A percentile compares a stretch with the other conserved stretches of the same genome.
Evolutionary conservation across 192 early-diverging fungal genomes (phyloP).

Genomic region (Rhizophagus prolifer): DNA sequence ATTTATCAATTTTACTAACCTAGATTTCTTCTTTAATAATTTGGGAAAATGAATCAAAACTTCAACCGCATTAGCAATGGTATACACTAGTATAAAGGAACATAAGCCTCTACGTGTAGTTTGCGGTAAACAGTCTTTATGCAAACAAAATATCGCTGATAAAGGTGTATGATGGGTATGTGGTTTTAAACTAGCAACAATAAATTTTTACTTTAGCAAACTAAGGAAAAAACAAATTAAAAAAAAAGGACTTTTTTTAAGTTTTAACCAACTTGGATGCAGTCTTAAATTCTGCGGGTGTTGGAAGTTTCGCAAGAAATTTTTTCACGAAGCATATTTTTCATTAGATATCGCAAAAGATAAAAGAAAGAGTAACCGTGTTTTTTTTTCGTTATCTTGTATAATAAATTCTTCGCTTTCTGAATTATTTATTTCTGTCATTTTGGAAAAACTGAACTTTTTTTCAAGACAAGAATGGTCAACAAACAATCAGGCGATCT

Average conservation of each 20-base stretch:
- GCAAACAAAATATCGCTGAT: background rate
- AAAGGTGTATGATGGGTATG: slow-evolving; percentile 7
- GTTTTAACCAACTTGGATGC: background rate
- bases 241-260: background rate
- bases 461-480: no score
- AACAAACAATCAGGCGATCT: no score
- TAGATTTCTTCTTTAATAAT: background rate
- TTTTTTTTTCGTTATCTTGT: background rate
- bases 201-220: background rate
- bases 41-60: background rate
- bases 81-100: background rate
- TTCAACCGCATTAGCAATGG: background rate
- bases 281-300: background rate
- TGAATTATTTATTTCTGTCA: background rate
- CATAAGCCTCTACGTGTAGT: background rate
- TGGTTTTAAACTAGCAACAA: background rate
- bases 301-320: background rate
- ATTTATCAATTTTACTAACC: background rate
- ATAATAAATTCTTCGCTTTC: background rate
- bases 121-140: slow-evolving; percentile 19
- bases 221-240: background rate
- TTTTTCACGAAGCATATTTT: background rate
- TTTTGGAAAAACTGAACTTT: background rate
- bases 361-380: background rate
- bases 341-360: slow-evolving; percentile 10